A percentile compares a stretch with the other conserved stretches of the same genome.
These are phyloP conservation scores for Blastobotrys elegans DNA, from an alignment of 1,139 yeast genomes.

Conservation along the genomic window DNA sequence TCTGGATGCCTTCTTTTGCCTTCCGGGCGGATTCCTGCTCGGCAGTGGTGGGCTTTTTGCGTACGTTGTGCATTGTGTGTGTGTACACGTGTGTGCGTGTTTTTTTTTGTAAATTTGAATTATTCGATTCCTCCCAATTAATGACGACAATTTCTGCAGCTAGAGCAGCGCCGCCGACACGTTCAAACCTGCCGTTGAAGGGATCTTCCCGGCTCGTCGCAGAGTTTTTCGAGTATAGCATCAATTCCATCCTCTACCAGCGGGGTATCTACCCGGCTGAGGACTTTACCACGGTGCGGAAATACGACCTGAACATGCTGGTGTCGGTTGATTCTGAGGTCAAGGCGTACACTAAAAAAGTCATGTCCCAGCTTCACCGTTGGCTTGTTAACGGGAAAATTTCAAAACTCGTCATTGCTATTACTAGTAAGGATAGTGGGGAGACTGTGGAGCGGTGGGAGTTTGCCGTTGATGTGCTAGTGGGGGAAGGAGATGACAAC, in stretches of 20 bases:
- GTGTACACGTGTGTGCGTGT: neutral
- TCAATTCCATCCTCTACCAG: constrained; percentile 78
- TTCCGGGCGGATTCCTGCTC: constrained; percentile 45
- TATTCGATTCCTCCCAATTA: too few relatives aligned
- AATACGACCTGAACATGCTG: constrained; percentile 74
- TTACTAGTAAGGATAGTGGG: constrained; percentile 60
- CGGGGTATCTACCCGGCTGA: constrained; percentile 88
- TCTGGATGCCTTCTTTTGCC: constrained; percentile 51
- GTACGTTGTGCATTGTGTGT: constrained; percentile 56
- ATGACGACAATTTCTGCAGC: constrained; percentile 21
- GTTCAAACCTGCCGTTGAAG: constrained; percentile 21
- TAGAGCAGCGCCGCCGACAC: constrained; percentile 20
- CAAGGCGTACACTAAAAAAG: constrained; percentile 58
- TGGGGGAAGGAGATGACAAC: constrained; percentile 11
- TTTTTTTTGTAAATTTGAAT: neutral
- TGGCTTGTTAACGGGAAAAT: constrained; percentile 78
- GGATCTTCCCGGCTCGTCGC: constrained; percentile 77
- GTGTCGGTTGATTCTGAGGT: constrained; percentile 76
- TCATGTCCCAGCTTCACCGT: constrained; percentile 69
- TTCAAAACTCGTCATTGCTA: constrained; percentile 63
- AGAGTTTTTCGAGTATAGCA: constrained; percentile 78
- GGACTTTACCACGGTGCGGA: constrained; percentile 73
- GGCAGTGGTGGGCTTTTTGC: constrained; percentile 51
- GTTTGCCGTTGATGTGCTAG: constrained; percentile 55
- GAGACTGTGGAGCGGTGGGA: constrained; percentile 85